These are phyloP conservation scores for Zygotorulaspora mrakii DNA, from an alignment of 1,139 yeast genomes.

Conservation along the genomic window DNA sequence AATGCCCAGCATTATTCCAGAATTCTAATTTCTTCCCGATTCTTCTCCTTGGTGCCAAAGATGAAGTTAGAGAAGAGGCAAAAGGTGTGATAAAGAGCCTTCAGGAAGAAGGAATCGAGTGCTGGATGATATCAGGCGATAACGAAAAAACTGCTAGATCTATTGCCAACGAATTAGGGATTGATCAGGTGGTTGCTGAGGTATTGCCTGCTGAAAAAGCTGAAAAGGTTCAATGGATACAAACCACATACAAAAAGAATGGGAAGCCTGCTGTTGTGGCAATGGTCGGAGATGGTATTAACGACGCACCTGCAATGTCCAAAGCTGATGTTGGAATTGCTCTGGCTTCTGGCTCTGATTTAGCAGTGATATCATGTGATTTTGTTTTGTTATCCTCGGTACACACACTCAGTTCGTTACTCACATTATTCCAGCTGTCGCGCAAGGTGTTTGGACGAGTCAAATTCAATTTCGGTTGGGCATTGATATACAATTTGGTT, in stretches of 20 bases:
- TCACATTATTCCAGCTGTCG: slow-evolving; percentile 48
- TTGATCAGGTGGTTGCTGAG: slow-evolving; percentile 62
- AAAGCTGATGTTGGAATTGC: slow-evolving; percentile 60
- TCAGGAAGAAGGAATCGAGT: slow-evolving; percentile 46
- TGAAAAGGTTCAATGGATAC: slow-evolving; percentile 52
- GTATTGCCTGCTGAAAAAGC: slow-evolving; percentile 75
- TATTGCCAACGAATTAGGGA: slow-evolving; percentile 62
- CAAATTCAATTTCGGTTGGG: slow-evolving; percentile 56
- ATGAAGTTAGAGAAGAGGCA: slow-evolving; percentile 62
- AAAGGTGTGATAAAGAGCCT: slow-evolving; percentile 48
- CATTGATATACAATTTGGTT: slow-evolving; percentile 49
- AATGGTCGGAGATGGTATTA: slow-evolving; percentile 64
- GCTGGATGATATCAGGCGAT: slow-evolving; percentile 69
- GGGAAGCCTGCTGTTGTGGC: slow-evolving; percentile 41
- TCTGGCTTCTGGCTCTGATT: slow-evolving; percentile 55
- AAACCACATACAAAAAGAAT: slow-evolving; percentile 36
- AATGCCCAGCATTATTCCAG: slow-evolving; percentile 34
- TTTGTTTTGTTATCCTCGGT: slow-evolving; percentile 44
- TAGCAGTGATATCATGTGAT: slow-evolving; percentile 57
- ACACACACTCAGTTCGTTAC: slow-evolving; percentile 47
- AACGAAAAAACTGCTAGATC: slow-evolving; percentile 63
- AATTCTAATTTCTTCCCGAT: slow-evolving; percentile 41
- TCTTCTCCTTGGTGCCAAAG: slow-evolving; percentile 57
- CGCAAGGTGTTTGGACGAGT: slow-evolving; percentile 49
- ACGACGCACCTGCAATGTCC: slow-evolving; percentile 61